Evolutionary conservation across 257 asterid genomes (phyloP), one percentile per base, ranked within the genome.

Genomic region (Fraxinus anomala): DNA sequence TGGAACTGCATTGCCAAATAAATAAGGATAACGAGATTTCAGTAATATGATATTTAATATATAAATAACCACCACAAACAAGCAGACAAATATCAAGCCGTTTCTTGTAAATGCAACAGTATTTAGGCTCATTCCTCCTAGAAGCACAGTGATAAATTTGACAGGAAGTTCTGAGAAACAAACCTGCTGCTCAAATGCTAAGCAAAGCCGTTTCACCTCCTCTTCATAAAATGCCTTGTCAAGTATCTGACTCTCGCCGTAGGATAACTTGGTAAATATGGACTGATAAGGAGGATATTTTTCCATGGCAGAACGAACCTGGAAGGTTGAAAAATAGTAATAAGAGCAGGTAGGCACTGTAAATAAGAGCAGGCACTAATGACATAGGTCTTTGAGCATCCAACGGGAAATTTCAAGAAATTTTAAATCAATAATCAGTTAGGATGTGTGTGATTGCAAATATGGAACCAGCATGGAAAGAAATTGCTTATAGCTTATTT

Each of bases 181-280:
- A 39, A 39, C 44, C 44, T 39, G 44, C 44, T 39, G 44, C 44
- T 39, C 44, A 39, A 39, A 39, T 39, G 44, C 44, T 39, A 39
- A 39, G 44, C 44, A 39, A 39, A 94, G 97, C 7, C 97, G 90
- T 83, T 94, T 94, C 76, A 94, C 98, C 86, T 94, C 98, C 84
- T 94, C 97, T 83, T 94, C 97, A 66, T 92, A 94, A 77, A 94
- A 92, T 82, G 98, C 97, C 93, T 94, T 94, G 92, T 92, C 98
- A 31, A 94, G 98, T 83, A 94, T 87, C 87, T 94, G 97, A 83
- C 98, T 94, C 87, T 94, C 98, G 23, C 98, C 98, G 81, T 92
- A 94, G 36, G 98, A 89, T 68, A 94, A 61, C 90, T 88, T 94
- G 10, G 93, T 47, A 79, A 94, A 92, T 74, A 92, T 90, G 81